Percentiles rank a stretch among this genome's conserved stretches.
Conservation (phyloP, 176 grass and related monocot species). For the Bromus sterilis region DNA sequence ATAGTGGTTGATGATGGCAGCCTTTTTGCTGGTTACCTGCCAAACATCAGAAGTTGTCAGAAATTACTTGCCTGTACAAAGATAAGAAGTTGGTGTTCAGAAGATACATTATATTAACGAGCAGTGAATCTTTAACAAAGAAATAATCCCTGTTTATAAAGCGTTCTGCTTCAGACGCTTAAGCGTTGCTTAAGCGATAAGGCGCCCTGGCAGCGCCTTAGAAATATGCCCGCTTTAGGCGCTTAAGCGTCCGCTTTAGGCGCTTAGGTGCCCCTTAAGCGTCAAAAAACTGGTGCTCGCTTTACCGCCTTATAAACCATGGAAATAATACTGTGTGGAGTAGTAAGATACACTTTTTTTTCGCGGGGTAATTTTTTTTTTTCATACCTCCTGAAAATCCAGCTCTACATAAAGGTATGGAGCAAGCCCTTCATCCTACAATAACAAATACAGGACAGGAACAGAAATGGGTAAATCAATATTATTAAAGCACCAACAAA, state of each 20-base stretch:
- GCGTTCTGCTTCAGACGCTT: too few species aligned
- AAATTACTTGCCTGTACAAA: slow-evolving; percentile 22
- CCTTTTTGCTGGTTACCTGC: slow-evolving; percentile 97
- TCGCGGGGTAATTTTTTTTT: too few species aligned
- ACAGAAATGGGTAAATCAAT: background rate
- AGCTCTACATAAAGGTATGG: slow-evolving; percentile 92
- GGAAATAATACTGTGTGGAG: background rate
- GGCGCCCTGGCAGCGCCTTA: too few species aligned
- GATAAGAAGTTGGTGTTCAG: background rate
- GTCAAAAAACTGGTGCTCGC: too few species aligned
- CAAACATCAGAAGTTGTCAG: slow-evolving; percentile 3
- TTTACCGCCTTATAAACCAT: too few species aligned
- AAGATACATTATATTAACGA: background rate
- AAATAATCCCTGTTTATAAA: too few species aligned
- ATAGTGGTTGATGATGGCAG: slow-evolving; percentile 79
- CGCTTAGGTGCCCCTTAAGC: too few species aligned
- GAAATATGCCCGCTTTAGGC: too few species aligned
- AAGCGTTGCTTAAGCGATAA: too few species aligned
- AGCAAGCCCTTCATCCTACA: slow-evolving; percentile 80
- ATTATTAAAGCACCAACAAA: background rate
- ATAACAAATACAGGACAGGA: slow-evolving; percentile 7
- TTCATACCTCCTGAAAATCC: slow-evolving; percentile 96
- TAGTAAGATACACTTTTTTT: background rate
- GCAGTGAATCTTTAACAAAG: background rate
- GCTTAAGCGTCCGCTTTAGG: too few species aligned